A percentile compares a stretch with the other conserved stretches of the same genome.
Evolutionary conservation across 2,329 filamentous ascomycete species (phyloP).

Genomic region (Ceratocystis destructans): DNA sequence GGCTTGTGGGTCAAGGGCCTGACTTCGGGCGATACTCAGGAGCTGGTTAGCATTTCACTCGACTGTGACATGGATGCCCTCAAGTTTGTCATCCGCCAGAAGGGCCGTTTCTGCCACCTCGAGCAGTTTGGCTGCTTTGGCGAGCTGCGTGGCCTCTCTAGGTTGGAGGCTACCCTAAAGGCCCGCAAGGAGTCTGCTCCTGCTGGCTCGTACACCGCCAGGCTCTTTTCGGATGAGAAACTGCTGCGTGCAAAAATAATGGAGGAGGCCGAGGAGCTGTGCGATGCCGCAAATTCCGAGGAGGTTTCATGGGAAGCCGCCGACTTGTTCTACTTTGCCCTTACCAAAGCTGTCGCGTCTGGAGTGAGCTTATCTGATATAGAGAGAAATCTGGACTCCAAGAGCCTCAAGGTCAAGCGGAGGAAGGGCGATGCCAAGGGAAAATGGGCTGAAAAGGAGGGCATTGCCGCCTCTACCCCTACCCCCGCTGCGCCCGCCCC

Average conservation of each 20-base stretch:
- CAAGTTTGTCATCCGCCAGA: conserved; percentile 79
- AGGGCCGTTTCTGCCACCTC: conserved; percentile 86
- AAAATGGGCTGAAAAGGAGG: conserved; percentile 75
- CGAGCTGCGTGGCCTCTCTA: conserved; percentile 63
- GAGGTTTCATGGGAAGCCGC: conserved; percentile 90
- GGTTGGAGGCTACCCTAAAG: conserved; percentile 73
- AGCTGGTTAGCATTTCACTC: conserved; percentile 68
- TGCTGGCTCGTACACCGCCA: conserved; percentile 80
- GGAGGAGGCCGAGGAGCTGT: conserved; percentile 93
- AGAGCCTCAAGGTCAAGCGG: conserved; percentile 89
- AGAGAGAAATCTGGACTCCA: conserved; percentile 81
- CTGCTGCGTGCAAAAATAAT: conserved; percentile 90
- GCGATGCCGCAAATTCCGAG: conserved; percentile 65
- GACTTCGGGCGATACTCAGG: conserved; percentile 84
- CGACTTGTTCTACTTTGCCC: conserved; percentile 87
- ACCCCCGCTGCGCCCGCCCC: conserved; percentile 24
- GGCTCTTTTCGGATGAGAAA: conserved; percentile 83
- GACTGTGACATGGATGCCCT: conserved; percentile 93
- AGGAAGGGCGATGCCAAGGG: conserved; percentile 89
- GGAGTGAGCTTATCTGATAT: conserved; percentile 81
- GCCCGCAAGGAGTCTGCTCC: conserved; percentile 73
- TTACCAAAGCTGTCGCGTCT: conserved; percentile 74
- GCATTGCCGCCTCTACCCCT: conserved; percentile 38
- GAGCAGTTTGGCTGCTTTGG: conserved; percentile 90
- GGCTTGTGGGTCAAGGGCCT: conserved; percentile 96